Conservation (phyloP, 2,329 filamentous ascomycete genomes). For the Fusarium duplospermum region DNA sequence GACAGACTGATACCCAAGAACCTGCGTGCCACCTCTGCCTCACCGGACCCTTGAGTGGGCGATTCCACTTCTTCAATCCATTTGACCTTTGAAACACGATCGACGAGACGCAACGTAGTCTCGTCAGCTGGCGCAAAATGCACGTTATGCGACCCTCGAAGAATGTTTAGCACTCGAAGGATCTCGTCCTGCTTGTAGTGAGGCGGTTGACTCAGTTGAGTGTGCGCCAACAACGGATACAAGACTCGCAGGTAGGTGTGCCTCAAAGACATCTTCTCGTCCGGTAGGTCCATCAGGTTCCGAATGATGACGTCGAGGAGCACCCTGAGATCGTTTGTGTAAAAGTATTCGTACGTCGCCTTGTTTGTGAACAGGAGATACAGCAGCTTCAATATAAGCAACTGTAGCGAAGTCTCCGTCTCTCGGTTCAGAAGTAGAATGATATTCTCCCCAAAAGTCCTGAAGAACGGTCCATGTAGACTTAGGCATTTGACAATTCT, state of each 20-base stretch:
- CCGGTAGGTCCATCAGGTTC: constrained; percentile 94
- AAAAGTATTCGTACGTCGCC: constrained; percentile 96
- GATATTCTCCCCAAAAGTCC: constrained; percentile 97
- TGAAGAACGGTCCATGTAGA: constrained; percentile 81
- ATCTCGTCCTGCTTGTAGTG: constrained; percentile 95
- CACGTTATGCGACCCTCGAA: constrained; percentile 71
- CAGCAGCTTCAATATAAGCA: constrained; percentile 95
- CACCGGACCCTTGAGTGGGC: constrained; percentile 46
- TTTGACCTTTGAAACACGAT: constrained; percentile 77
- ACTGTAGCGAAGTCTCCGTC: constrained; percentile 91
- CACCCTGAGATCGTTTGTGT: constrained; percentile 95
- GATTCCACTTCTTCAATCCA: constrained; percentile 67
- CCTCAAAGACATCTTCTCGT: constrained; percentile 80
- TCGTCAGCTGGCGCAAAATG: constrained; percentile 87
- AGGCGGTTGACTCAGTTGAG: constrained; percentile 85
- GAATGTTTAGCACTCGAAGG: constrained; percentile 76
- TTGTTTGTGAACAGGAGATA: constrained; percentile 95
- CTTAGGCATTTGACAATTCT: constrained; percentile 93
- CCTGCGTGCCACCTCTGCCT: constrained; percentile 65
- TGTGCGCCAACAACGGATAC: constrained; percentile 90
- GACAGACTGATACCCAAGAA: constrained; percentile 79
- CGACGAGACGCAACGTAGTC: constrained; percentile 81
- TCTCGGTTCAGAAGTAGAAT: constrained; percentile 95
- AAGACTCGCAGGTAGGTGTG: constrained; percentile 96
- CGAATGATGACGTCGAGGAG: constrained; percentile 95